A percentile compares a stretch with the other conserved stretches of the same genome.
These are phyloP conservation scores for Iris macrosiphon DNA, from an alignment of 106 monocot species.

Conservation along the genomic window DNA sequence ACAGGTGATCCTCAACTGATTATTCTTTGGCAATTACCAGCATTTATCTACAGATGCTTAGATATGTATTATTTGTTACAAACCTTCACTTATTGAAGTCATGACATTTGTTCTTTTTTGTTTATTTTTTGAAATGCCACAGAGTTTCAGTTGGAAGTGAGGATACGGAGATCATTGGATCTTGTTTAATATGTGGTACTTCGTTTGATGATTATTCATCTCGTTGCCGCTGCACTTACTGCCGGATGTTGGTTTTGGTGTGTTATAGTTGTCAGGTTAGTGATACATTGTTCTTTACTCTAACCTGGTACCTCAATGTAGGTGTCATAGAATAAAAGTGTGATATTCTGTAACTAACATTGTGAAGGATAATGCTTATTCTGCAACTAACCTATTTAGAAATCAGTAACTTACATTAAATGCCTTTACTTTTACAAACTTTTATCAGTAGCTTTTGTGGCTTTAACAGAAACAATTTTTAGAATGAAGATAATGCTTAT, in stretches of 20 bases:
- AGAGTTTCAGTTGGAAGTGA: slow-evolving; percentile 91
- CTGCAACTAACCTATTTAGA: too few relatives aligned
- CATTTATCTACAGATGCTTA: neutral
- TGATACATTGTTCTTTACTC: slow-evolving; percentile 1
- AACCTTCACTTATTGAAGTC: neutral
- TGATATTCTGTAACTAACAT: too few relatives aligned
- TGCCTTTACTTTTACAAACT: too few relatives aligned
- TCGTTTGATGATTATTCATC: slow-evolving; percentile 93
- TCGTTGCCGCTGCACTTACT: slow-evolving; percentile 67
- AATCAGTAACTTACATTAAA: too few relatives aligned
- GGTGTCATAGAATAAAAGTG: too few relatives aligned
- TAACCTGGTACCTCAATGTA: too few relatives aligned
- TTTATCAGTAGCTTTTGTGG: too few relatives aligned
- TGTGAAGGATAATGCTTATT: too few relatives aligned
- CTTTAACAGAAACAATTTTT: too few relatives aligned
- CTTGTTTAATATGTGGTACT: slow-evolving; percentile 61
- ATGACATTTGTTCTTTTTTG: neutral
- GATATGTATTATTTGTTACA: neutral
- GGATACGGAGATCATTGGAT: slow-evolving; percentile 44
- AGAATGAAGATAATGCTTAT: too few relatives aligned
- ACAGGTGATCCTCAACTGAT: slow-evolving; percentile 41
- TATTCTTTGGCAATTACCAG: neutral
- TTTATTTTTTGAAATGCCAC: slow-evolving; percentile 1
- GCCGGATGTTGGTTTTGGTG: slow-evolving; percentile 83
- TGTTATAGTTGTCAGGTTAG: slow-evolving; percentile 68